A percentile compares a stretch with the other conserved stretches of the same genome.
phyloP scores from a whole-genome alignment of 2,329 filamentous ascomycete genomes.

The Mycosphaerella sp. region DNA sequence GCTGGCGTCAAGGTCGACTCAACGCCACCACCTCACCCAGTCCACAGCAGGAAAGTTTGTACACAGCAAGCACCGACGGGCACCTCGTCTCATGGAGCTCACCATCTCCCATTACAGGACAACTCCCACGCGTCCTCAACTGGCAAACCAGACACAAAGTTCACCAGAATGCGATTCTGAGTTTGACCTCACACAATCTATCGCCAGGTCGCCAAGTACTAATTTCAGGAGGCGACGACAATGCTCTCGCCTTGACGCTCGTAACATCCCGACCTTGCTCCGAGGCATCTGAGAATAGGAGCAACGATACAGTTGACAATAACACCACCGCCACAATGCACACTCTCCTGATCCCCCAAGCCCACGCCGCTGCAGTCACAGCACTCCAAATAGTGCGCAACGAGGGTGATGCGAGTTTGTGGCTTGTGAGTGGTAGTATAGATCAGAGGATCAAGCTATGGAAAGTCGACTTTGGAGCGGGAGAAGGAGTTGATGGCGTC shows the following conservation, averaged over 20 bases:
- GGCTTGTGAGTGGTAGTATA: constrained; percentile 35
- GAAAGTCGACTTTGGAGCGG: constrained; percentile 32
- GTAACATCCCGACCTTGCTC: background rate
- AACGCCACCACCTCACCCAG: constrained; percentile 41
- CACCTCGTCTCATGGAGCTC: constrained; percentile 57
- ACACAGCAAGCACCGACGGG: constrained; percentile 79
- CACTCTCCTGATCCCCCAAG: constrained; percentile 47
- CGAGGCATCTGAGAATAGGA: background rate
- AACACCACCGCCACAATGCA: background rate
- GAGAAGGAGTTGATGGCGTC: constrained; percentile 27
- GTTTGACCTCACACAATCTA: constrained; percentile 35
- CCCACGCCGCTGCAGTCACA: constrained; percentile 69
- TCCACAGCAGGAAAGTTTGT: constrained; percentile 38
- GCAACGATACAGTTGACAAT: too few relatives aligned
- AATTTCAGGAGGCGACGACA: constrained; percentile 82
- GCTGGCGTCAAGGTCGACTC: constrained; percentile 42
- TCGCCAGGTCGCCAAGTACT: constrained; percentile 45
- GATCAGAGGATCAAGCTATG: constrained; percentile 48
- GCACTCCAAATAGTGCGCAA: constrained; percentile 40
- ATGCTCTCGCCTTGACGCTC: constrained; percentile 60
- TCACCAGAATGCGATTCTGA: constrained; percentile 79
- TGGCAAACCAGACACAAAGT: constrained; percentile 45
- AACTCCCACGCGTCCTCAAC: constrained; percentile 11
- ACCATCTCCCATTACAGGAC: background rate
- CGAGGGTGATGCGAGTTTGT: background rate